These are phyloP conservation scores for Nannizziopsis barbatae DNA, from an alignment of 2,329 filamentous ascomycete species.

Conservation along the genomic window DNA sequence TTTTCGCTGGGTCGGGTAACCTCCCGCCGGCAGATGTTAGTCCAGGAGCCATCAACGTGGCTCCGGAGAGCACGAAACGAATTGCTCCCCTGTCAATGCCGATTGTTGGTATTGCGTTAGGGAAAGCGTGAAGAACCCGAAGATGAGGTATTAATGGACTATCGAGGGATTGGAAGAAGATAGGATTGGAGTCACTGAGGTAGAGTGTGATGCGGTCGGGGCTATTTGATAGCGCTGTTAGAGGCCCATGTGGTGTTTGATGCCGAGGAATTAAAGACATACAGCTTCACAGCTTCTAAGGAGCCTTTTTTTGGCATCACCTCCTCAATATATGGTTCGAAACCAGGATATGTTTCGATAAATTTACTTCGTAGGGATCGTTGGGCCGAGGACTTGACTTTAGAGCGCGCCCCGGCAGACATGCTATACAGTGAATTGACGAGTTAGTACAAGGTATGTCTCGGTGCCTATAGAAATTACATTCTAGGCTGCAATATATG, in stretches of 20 bases:
- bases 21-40: conserved; percentile 73
- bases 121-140: conserved; percentile 79
- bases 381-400: conserved; percentile 95
- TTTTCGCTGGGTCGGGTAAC: conserved; percentile 49
- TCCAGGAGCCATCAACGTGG: conserved; percentile 91
- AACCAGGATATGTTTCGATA: conserved; percentile 71
- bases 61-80: conserved; percentile 86
- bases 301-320: conserved; percentile 91
- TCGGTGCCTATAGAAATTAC: too few relatives aligned
- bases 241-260: too few relatives aligned
- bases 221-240: too few relatives aligned
- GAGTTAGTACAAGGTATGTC: background rate
- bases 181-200: conserved; percentile 61
- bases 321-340: conserved; percentile 81
- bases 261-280: too few relatives aligned
- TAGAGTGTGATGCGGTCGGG: conserved; percentile 86
- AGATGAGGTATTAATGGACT: conserved; percentile 77
- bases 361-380: conserved; percentile 73
- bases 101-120: conserved; percentile 67
- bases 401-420: conserved; percentile 43
- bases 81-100: conserved; percentile 94
- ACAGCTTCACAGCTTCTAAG: conserved; percentile 80
- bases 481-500: too few relatives aligned
- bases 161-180: conserved; percentile 84
- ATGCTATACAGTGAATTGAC: conserved; percentile 4